These are phyloP conservation scores for Myxozyma monticola DNA, from an alignment of 805 yeast species.

Conservation along the genomic window DNA sequence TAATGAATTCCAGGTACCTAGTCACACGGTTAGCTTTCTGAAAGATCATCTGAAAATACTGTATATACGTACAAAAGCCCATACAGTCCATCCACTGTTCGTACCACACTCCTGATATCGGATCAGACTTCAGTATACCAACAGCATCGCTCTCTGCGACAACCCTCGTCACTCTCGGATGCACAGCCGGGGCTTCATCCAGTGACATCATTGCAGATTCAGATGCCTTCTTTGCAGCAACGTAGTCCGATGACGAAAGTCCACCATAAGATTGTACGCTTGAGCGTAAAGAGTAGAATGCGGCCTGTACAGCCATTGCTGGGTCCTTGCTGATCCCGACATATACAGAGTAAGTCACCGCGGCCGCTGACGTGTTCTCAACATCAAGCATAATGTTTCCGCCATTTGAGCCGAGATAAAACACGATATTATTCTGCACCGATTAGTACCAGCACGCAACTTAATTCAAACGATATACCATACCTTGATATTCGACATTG, in stretches of 20 bases:
- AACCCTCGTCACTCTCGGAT: neutral
- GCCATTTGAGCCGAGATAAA: slow-evolving; percentile 19
- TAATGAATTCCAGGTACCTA: slow-evolving; percentile 40
- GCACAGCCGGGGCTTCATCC: neutral
- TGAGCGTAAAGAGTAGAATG: slow-evolving; percentile 20
- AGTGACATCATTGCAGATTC: too few species aligned
- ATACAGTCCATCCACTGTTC: slow-evolving; percentile 35
- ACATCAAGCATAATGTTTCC: slow-evolving; percentile 18
- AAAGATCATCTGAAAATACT: too few species aligned
- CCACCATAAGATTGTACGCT: slow-evolving; percentile 9
- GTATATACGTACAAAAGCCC: slow-evolving; percentile 38
- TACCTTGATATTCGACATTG: slow-evolving; percentile 31
- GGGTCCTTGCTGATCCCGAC: slow-evolving; percentile 29
- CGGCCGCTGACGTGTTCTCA: slow-evolving; percentile 22
- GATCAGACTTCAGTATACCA: too few species aligned
- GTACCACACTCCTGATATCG: slow-evolving; percentile 26
- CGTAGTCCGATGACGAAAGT: neutral
- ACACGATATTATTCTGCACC: slow-evolving; percentile 6
- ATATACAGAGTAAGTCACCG: slow-evolving; percentile 21
- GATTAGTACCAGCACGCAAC: neutral
- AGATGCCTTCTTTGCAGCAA: neutral
- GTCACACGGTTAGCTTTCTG: too few species aligned
- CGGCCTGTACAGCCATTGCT: slow-evolving; percentile 22
- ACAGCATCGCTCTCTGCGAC: neutral
- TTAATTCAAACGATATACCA: neutral